These are phyloP conservation scores for Candida coquimbonensis DNA, from an alignment of 805 yeast genomes.

Conservation along the genomic window DNA sequence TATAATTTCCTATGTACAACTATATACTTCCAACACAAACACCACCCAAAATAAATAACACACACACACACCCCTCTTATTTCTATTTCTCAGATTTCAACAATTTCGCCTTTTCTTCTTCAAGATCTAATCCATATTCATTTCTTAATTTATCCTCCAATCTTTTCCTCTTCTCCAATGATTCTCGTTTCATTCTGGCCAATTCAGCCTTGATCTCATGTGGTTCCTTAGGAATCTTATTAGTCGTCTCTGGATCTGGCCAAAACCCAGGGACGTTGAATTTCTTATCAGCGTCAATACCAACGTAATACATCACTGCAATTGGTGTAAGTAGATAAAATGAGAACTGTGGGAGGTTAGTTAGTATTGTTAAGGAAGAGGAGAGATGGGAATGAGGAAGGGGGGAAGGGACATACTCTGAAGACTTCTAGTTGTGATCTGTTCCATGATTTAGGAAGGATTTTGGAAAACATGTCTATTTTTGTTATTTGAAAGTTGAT, in stretches of 20 bases:
- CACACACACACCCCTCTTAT: too few species aligned
- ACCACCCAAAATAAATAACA: not conserved
- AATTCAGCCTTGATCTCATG: conserved; percentile 87
- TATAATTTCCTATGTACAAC: not conserved
- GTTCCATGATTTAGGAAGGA: conserved; percentile 2
- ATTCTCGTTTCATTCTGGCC: conserved; percentile 76
- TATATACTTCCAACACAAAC: too few species aligned
- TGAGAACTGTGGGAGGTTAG: conserved; percentile 44
- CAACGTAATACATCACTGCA: conserved; percentile 88
- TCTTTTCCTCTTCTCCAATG: conserved; percentile 63
- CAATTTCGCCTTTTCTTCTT: conserved; percentile 35
- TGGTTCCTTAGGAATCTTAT: conserved; percentile 88
- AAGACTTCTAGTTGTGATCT: conserved; percentile 12
- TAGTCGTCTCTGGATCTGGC: conserved; percentile 93
- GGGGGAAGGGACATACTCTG: conserved; percentile 4
- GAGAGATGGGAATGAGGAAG: too few species aligned
- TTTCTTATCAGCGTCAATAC: conserved; percentile 82
- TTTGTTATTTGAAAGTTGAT: too few species aligned
- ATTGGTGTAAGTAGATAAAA: conserved; percentile 83
- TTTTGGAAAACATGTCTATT: not conserved
- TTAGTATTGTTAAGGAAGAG: too few species aligned
- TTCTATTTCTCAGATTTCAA: conserved; percentile 6
- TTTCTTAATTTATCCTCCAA: conserved; percentile 66
- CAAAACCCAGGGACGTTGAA: conserved; percentile 90
- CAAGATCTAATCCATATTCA: conserved; percentile 54